Evolutionary conservation across 768 basidiomycete genomes (phyloP).

Genomic region (Leucosporidium scottii): DNA sequence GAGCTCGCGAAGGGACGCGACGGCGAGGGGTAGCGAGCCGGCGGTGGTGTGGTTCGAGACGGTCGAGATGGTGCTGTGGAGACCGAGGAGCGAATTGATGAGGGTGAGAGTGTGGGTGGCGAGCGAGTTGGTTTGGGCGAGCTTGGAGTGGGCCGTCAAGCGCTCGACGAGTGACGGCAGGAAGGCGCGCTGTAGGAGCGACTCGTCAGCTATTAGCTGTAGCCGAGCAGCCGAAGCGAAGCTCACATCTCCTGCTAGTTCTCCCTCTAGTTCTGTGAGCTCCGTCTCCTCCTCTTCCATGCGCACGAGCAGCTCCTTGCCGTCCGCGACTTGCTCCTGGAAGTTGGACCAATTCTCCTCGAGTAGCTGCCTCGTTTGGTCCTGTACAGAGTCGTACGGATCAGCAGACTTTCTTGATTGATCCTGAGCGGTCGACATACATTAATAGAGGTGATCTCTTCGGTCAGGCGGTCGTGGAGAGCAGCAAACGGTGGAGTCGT

Average conservation of each 20-base stretch:
- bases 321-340: background rate
- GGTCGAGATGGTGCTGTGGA: slow-evolving; percentile 11
- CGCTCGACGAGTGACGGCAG: background rate
- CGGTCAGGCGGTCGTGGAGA: slow-evolving; percentile 1
- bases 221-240: background rate
- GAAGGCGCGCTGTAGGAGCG: background rate
- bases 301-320: background rate
- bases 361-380: background rate
- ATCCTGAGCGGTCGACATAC: background rate
- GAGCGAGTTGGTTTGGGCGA: background rate
- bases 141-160: slow-evolving; percentile 1
- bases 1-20: slow-evolving; percentile 3
- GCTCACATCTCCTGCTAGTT: background rate
- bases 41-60: slow-evolving; percentile 13
- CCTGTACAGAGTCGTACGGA: background rate
- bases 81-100: slow-evolving; percentile 14
- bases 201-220: background rate
- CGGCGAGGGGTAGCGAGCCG: slow-evolving; percentile 12
- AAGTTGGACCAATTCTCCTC: background rate
- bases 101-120: background rate
- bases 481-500: background rate
- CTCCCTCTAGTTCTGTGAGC: background rate
- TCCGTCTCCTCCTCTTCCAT: background rate
- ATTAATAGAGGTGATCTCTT: background rate
- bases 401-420: background rate